Evolutionary conservation across 176 grass and related monocot genomes (phyloP).

Genomic region (Aegilops sharonensis): DNA sequence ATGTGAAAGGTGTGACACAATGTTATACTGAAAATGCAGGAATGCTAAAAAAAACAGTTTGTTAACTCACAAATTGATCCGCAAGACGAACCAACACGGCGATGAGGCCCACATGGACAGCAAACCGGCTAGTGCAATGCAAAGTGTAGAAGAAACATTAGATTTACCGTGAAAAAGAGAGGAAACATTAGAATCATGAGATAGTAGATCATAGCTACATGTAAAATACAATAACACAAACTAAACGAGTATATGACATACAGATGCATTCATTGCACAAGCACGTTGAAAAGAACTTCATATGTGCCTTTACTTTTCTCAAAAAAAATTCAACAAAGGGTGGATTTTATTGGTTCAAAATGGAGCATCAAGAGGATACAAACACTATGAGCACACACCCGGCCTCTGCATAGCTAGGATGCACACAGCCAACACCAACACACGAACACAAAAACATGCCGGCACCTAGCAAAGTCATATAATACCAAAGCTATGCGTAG

Average conservation of each 20-base stretch:
- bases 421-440: no score
- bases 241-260: background rate
- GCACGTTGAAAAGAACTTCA: background rate
- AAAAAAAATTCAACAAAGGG: background rate
- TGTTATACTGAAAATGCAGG: conserved; percentile 20
- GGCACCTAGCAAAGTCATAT: no score
- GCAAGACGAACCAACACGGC: conserved; percentile 68
- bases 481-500: no score
- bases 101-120: conserved; percentile 72
- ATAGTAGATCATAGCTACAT: conserved; percentile 17
- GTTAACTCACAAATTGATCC: conserved; percentile 70
- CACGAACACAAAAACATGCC: no score
- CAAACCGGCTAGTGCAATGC: conserved; percentile 60
- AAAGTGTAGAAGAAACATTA: conserved; percentile 15
- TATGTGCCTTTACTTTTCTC: conserved; percentile 3
- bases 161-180: background rate
- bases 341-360: no score
- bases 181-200: conserved; percentile 8
- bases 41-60: background rate
- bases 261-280: conserved; percentile 2
- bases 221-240: conserved; percentile 9
- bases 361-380: no score
- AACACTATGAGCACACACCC: no score
- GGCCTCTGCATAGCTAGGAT: no score
- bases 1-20: conserved; percentile 16